phyloP scores from a whole-genome alignment of 768 basidiomycete genomes.

The Boletus reticulatus region DNA sequence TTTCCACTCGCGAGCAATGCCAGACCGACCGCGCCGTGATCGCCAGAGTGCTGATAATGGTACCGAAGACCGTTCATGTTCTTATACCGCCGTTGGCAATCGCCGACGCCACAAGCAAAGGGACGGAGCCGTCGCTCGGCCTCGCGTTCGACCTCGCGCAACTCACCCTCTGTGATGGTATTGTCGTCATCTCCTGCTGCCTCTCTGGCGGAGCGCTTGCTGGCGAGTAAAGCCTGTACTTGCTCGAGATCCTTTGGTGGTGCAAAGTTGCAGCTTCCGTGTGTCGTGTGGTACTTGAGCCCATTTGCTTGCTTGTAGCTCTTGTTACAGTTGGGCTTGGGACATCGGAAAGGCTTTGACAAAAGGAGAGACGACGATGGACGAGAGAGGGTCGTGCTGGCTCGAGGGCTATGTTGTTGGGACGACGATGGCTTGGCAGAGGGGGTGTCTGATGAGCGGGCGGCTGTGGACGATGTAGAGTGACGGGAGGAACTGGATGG shows the following conservation, averaged over 20 bases:
- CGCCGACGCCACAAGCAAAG: slow-evolving; percentile 87
- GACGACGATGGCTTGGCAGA: slow-evolving; percentile 29
- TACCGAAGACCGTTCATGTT: slow-evolving; percentile 98
- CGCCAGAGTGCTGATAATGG: slow-evolving; percentile 95
- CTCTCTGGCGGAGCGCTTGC: slow-evolving; percentile 40
- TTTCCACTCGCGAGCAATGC: slow-evolving; percentile 76
- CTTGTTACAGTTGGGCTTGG: slow-evolving; percentile 95
- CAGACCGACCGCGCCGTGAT: slow-evolving; percentile 89
- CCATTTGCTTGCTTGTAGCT: slow-evolving; percentile 95
- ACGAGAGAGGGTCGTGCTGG: slow-evolving; percentile 46
- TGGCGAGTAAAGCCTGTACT: slow-evolving; percentile 66
- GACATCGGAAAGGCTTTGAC: slow-evolving; percentile 89
- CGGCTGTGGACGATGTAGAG: not conserved
- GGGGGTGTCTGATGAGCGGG: slow-evolving; percentile 21
- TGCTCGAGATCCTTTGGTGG: slow-evolving; percentile 84
- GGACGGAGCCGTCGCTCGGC: slow-evolving; percentile 81
- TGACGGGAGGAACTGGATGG: slow-evolving; percentile 24
- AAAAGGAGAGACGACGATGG: slow-evolving; percentile 61
- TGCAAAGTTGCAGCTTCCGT: slow-evolving; percentile 91
- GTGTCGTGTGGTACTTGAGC: slow-evolving; percentile 91
- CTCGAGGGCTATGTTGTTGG: slow-evolving; percentile 29
- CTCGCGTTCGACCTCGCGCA: slow-evolving; percentile 75
- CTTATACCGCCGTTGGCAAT: slow-evolving; percentile 88
- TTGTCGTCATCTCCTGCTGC: slow-evolving; percentile 42
- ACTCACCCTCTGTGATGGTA: slow-evolving; percentile 54